phyloP scores from a whole-genome alignment of 768 basidiomycete species.

The Coprinellus aureogranulatus region DNA sequence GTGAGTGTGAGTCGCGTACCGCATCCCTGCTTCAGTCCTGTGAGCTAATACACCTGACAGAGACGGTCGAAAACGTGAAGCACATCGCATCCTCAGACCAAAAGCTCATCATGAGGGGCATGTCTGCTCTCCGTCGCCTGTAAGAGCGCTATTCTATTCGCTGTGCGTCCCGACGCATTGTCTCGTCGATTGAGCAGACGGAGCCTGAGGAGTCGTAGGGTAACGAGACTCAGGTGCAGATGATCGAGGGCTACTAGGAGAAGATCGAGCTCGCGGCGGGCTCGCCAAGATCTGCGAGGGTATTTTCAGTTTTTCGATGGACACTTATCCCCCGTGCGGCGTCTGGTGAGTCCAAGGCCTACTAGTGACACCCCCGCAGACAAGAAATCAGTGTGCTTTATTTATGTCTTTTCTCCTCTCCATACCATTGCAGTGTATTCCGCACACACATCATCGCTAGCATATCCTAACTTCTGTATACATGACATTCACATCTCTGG shows the following conservation, averaged over 20 bases:
- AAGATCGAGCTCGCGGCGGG: constrained; percentile 97
- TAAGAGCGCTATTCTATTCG: constrained; percentile 99
- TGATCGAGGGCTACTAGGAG: constrained; percentile 98
- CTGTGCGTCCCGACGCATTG: constrained; percentile 96
- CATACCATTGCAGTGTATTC: too few relatives aligned
- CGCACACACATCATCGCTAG: too few relatives aligned
- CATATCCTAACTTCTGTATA: too few relatives aligned
- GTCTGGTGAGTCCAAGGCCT: constrained; percentile 96
- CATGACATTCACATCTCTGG: too few relatives aligned
- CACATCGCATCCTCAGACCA: constrained; percentile 95
- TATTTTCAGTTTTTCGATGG: constrained; percentile 94
- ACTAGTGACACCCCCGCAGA: constrained; percentile 72
- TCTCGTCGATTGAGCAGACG: constrained; percentile 98
- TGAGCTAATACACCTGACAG: constrained; percentile 34
- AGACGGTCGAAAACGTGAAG: constrained; percentile 99
- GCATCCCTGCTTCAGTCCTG: constrained; percentile 1
- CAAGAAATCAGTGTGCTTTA: constrained; percentile 52
- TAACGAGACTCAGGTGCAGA: constrained; percentile 90
- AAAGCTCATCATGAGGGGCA: constrained; percentile 99
- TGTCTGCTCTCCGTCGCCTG: constrained; percentile 94
- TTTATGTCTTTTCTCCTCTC: constrained; percentile 9
- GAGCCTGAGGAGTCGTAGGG: constrained; percentile 99
- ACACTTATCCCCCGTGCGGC: constrained; percentile 97
- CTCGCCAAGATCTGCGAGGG: constrained; percentile 98
- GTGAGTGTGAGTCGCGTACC: constrained; percentile 67